Base-by-base conservation (phyloP, 345 rosid genomes). In the Trapa incisa region DNA sequence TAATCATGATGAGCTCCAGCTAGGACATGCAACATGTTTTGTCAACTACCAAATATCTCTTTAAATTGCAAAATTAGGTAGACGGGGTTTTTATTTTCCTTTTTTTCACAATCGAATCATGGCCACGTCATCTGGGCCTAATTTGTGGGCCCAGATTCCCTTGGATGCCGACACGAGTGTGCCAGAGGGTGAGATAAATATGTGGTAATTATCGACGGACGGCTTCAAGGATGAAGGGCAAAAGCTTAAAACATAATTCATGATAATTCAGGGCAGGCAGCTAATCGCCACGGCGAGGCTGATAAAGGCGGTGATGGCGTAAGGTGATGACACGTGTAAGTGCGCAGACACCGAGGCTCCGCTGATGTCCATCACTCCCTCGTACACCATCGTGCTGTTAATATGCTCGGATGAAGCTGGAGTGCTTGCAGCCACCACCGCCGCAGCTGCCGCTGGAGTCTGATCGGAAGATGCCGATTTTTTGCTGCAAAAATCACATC, bases 331-430 rank as follows among this genome's bases (percentile, higher is more conserved):
- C 62, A 71, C 42, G 67, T 50, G 68, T 47, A 11, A 39, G 53
- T 37, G 71, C 50, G 79, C 61, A 68, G 83, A 78, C 1, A 76
- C 73, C 54, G 89, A 77, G 61, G 82, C 86, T 65, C 74, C 71
- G 48, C 83, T 85, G 32, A 76, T 72, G 61, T 74, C 85, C 67
- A 78, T 37, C 11, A 80, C 80, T 6, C 96, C 98, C 68, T 86
- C 89, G 60, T 92, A 92, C 60, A 89, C 85, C 91, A 92, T 88
- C 0, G 84, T 32, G 48, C 74, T 47, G 72, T 87, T 47, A 38
- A 76, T 54, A 42, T 60, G 47, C 60, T 22, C 29, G 29, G 74
- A 68, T 17, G 74, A 6, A 64, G 48, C 42, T 50, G 48, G 15
- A 39, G 36, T 14, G 12, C 32, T 13, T 57, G 61, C 56, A 68